Percentiles rank a stretch among this genome's conserved stretches.
Evolutionary conservation across 495 filamentous ascomycete genomes (phyloP).

Genomic region (Choiromyces venosus): DNA sequence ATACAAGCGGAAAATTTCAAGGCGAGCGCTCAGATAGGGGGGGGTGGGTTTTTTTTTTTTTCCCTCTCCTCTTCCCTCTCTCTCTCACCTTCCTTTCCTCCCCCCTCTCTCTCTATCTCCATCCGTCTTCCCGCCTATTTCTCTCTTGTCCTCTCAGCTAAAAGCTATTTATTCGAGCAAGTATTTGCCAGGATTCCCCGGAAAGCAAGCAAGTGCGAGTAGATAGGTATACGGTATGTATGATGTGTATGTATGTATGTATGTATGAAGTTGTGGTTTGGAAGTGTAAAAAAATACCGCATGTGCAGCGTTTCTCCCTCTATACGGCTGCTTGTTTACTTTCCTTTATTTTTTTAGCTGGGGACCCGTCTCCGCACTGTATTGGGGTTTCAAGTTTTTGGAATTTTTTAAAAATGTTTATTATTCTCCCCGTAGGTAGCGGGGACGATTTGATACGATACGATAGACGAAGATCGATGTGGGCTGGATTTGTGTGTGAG

Average conservation of each 20-base stretch:
- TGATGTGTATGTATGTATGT: background rate
- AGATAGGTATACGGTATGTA: background rate
- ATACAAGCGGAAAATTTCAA: background rate
- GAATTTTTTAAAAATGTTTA: background rate
- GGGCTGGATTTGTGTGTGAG: background rate
- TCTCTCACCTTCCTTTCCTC: too few species aligned
- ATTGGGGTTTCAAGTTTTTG: background rate
- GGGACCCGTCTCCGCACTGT: background rate
- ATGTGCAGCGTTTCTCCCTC: background rate
- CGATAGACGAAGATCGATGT: background rate
- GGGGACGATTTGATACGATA: background rate
- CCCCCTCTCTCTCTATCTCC: too few species aligned
- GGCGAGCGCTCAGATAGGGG: background rate
- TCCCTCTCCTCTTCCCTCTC: background rate
- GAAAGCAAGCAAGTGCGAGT: background rate
- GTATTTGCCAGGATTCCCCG: background rate
- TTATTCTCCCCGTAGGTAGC: too few species aligned
- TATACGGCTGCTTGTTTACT: background rate
- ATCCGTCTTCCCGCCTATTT: background rate
- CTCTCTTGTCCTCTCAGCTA: background rate
- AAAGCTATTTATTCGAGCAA: background rate
- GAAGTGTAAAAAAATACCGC: background rate
- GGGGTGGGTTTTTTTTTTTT: background rate
- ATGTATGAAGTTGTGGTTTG: background rate
- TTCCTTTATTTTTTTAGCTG: background rate